Percentiles rank a stretch among this genome's conserved stretches.
Conservation (phyloP, 2,329 filamentous ascomycete genomes). For the Alternaria arbusti region DNA sequence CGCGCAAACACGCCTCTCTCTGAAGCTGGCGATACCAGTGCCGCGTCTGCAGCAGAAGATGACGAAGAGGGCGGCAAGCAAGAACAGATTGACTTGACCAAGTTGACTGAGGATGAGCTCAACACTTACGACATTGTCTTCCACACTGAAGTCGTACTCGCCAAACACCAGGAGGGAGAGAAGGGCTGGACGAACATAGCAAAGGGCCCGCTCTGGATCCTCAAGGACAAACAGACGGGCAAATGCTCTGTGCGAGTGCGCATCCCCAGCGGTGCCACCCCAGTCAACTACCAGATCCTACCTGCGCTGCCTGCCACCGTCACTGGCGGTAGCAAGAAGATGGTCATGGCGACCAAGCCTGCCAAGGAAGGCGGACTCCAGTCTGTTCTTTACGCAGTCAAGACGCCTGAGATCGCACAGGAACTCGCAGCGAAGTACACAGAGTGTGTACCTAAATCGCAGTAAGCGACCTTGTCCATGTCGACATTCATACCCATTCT, state of each 20-base stretch:
- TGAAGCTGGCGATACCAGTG: constrained; percentile 38
- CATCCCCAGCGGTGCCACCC: constrained; percentile 37
- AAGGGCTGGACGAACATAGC: constrained; percentile 42
- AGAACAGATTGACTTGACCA: constrained; percentile 39
- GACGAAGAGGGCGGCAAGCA: constrained; percentile 38
- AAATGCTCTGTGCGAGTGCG: constrained; percentile 44
- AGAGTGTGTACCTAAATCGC: constrained; percentile 26
- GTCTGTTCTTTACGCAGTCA: constrained; percentile 35
- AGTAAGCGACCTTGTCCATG: constrained; percentile 6
- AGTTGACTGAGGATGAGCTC: constrained; percentile 43
- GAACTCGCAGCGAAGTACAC: constrained; percentile 41
- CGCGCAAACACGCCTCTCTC: constrained; percentile 47
- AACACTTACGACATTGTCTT: constrained; percentile 43
- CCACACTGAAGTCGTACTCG: constrained; percentile 34
- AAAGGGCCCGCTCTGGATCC: constrained; percentile 44
- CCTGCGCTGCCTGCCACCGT: constrained; percentile 31
- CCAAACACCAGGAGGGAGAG: constrained; percentile 33
- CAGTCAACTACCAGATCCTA: constrained; percentile 43
- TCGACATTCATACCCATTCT: background rate
- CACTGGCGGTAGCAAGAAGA: constrained; percentile 36
- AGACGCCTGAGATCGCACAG: constrained; percentile 36
- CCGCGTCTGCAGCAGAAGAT: constrained; percentile 35
- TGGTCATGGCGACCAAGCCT: constrained; percentile 33
- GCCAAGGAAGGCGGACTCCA: constrained; percentile 33
- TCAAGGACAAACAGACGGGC: constrained; percentile 44